Evolutionary conservation across 495 filamentous ascomycete genomes (phyloP).

Genomic region (Neurospora sp.): DNA sequence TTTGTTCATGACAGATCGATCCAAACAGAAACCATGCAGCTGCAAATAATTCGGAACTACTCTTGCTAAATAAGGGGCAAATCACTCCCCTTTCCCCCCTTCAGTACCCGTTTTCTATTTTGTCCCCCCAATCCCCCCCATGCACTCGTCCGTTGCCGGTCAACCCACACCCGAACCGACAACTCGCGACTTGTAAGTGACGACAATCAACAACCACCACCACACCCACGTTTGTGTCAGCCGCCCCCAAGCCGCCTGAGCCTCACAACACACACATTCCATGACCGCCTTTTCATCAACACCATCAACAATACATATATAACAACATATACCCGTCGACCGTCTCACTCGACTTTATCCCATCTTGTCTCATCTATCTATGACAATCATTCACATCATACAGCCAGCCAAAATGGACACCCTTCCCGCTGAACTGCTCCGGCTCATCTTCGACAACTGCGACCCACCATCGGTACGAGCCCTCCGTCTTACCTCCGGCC

Average conservation of each 20-base stretch:
- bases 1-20: constrained; percentile 5
- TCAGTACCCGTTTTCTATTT: neutral
- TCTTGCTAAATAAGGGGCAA: neutral
- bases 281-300: neutral
- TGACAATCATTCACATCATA: neutral
- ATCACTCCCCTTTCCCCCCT: neutral
- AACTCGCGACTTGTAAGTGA: neutral
- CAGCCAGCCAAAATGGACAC: constrained; percentile 15
- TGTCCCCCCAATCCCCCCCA: neutral
- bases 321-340: neutral
- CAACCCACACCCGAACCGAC: neutral
- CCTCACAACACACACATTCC: neutral
- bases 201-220: neutral
- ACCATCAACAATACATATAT: neutral
- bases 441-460: constrained; percentile 36
- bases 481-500: constrained; percentile 28
- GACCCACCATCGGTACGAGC: constrained; percentile 27
- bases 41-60: constrained; percentile 1
- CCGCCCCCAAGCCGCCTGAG: neutral
- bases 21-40: constrained; percentile 9
- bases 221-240: neutral
- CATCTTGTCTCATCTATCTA: neutral
- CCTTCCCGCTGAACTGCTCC: constrained; percentile 37
- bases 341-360: neutral
- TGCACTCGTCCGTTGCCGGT: neutral